A percentile compares a stretch with the other conserved stretches of the same genome.
Conservation (phyloP, 768 basidiomycete genomes). For the Harrya chromipes region DNA sequence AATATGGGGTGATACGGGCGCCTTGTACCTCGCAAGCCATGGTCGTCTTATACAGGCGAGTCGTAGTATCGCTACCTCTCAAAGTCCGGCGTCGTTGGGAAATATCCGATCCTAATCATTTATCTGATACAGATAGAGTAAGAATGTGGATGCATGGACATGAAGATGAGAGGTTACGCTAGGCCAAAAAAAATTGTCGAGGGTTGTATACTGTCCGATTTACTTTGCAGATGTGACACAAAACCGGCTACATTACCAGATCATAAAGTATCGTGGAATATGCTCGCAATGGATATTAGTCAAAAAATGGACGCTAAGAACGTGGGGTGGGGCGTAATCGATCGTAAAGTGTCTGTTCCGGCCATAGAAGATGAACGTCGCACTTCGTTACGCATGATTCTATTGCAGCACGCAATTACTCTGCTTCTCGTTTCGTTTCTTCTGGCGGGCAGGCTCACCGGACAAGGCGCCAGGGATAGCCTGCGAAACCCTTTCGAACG, state of each 20-base stretch:
- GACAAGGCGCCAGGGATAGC: slow-evolving; percentile 7
- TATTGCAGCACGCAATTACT: slow-evolving; percentile 28
- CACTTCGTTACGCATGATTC: background rate
- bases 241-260: slow-evolving; percentile 17
- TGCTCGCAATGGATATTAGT: background rate
- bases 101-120: background rate
- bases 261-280: slow-evolving; percentile 16
- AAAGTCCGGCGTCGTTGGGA: background rate
- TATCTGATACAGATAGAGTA: slow-evolving; percentile 15
- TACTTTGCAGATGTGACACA: slow-evolving; percentile 3
- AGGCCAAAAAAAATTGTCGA: too few species aligned
- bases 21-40: slow-evolving; percentile 55
- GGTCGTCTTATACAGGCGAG: slow-evolving; percentile 38
- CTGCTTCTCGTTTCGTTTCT: slow-evolving; percentile 29
- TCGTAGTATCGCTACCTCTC: background rate
- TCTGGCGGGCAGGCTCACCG: slow-evolving; percentile 20
- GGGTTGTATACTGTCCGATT: slow-evolving; percentile 6
- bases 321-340: background rate
- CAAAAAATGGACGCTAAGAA: background rate
- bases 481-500: slow-evolving; percentile 7
- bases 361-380: background rate
- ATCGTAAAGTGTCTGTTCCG: background rate
- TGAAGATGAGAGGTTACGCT: background rate
- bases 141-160: slow-evolving; percentile 2
- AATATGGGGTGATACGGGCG: slow-evolving; percentile 68